Evolutionary conservation across 441 rosid genomes (phyloP), one percentile per base, ranked within the genome.

Genomic region (Adansonia gregorii): DNA sequence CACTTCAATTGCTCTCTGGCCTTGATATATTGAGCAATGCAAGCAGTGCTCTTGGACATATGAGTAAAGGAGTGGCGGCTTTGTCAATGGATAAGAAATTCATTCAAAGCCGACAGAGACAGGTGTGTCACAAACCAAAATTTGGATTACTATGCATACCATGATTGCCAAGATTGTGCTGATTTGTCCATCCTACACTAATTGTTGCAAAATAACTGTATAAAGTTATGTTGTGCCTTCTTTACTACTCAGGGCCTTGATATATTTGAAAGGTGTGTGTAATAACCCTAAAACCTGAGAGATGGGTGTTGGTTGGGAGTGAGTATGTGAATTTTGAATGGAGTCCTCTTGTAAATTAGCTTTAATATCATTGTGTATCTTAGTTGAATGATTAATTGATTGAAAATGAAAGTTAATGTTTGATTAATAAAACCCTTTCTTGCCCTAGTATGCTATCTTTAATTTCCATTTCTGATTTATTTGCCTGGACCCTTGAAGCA

Each of bases 41-140:
- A 76, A 97, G 99, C 87, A 97, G 98, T 73, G 99, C 99, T 2
- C 98, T 93, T 81, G 99, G 98, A 54, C 97, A 94, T 87, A 93
- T 94, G 99, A 93, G 99, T 89, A 93, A 94, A 91, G 98, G 99
- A 67, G 94, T 93, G 61, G 99, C 99, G 86, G 98, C 98, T 80
- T 85, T 94, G 75, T 97, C 98, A 76, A 94, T 97, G 99, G 99
- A 97, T 83, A 97, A 93, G 82, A 93, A 94, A 80, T 93, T 94
- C 86, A 97, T 94, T 79, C 98, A 97, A 85, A 83, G 97, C 87
- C 90, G 97, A 70, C 98, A 93, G 86, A 92, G 93, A 91, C 97
- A 97, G 98, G 98, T 97, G 77, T 73, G 81, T 77, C 73, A 52
- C 72, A 45, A 80, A 69, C 51, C 76, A 9, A 66, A 31, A 31